Evolutionary conservation across 2,329 filamentous ascomycete species (phyloP), one percentile per base, ranked within the genome.

Genomic region (Amauroascus niger): DNA sequence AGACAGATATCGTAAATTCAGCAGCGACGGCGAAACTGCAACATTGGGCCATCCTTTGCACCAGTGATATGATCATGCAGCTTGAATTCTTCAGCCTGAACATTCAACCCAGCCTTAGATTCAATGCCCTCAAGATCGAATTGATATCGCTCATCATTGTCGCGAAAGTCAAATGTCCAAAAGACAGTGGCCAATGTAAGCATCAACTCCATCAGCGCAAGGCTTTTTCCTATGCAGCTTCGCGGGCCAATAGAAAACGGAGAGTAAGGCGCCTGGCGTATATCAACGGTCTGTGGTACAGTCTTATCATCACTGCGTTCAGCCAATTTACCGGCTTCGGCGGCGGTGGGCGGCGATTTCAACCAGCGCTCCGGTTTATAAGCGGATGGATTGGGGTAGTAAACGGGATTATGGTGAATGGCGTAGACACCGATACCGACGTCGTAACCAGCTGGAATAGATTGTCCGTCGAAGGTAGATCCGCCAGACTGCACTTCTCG

Each of bases 141-240:
- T 13, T 6, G 39, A 22, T 41, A 6, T 11, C 39, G 14, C 49
- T 32, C 2, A 50, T 24, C 13, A 24, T 7, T 11, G 18, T n/a
- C 39, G 16, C 39, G 26, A 14, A 72, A 64, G 53, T 72, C 70
- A 62, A 70, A 70, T 22, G 67, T 60, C 59, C 68, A 73, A 35
- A 71, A 54, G 54, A 71, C 47, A 26, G 64, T 63, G 9, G 69
- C 70, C 41, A 72, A 53, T 6, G 69, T 69, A 50, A 71, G 53
- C 16, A 63, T 63, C 63, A 73, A 65, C 56, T 73, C 71, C 63
- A 70, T 67, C 47, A 71, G 64, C 1, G 71, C 71, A 65, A 74
- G 66, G 32, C 65, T 65, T 60, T 73, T 73, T 6, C 71, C 71
- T 55, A 71, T 67, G 50, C 71, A 74, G 1, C 70, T 69, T 1